Conservation (phyloP, 148 eudicot genomes). For the Camellia sinensis region DNA sequence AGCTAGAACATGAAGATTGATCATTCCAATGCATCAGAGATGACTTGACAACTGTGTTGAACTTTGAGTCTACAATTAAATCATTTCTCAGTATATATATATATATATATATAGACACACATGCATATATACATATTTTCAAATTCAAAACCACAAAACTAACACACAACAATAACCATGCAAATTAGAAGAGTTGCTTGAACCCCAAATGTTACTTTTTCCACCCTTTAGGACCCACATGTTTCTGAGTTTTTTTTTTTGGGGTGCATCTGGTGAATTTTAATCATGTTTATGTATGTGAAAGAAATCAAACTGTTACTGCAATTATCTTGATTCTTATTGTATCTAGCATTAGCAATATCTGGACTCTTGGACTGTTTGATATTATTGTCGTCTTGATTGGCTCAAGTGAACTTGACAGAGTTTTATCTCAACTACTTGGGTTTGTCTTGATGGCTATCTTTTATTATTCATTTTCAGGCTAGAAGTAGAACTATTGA, state of each 20-base stretch:
- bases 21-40: too few relatives aligned
- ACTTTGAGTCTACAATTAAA: too few relatives aligned
- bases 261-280: too few relatives aligned
- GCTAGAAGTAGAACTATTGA: constrained; percentile 88
- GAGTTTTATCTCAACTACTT: neutral
- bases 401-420: neutral
- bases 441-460: neutral
- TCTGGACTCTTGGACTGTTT: neutral
- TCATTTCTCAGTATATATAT: too few relatives aligned
- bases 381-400: neutral
- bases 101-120: too few relatives aligned
- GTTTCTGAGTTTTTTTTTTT: neutral
- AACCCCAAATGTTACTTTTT: neutral
- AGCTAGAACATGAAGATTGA: too few relatives aligned
- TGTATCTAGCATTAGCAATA: neutral
- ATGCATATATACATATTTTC: too few relatives aligned
- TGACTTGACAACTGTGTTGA: too few relatives aligned
- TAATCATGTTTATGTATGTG: too few relatives aligned
- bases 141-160: too few relatives aligned
- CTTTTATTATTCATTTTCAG: constrained; percentile 31
- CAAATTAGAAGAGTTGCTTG: neutral
- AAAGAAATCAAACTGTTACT: neutral
- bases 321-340: neutral
- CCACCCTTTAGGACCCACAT: neutral
- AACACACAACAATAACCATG: too few relatives aligned